phyloP scores from a whole-genome alignment of 2,329 filamentous ascomycete species.

The Neoarthrinium moseri region DNA sequence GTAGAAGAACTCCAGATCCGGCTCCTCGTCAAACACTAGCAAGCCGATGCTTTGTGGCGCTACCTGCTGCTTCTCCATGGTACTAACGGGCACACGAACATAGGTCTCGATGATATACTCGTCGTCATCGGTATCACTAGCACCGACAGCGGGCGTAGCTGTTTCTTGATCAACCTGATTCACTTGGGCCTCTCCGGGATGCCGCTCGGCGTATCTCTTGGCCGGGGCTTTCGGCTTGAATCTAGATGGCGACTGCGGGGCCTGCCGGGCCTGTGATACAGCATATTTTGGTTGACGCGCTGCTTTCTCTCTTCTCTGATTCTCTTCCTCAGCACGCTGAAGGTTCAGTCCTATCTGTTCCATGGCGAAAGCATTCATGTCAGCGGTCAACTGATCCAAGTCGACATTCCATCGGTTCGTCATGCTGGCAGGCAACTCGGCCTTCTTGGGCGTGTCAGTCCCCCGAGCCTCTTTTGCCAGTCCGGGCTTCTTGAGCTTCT shows the following conservation, averaged over 20 bases:
- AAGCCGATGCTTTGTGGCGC: slow-evolving; percentile 52
- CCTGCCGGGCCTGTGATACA: slow-evolving; percentile 6
- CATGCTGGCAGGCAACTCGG: slow-evolving; percentile 26
- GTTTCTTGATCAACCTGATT: slow-evolving; percentile 22
- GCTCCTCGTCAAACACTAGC: slow-evolving; percentile 55
- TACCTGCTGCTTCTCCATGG: slow-evolving; percentile 42
- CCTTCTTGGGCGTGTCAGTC: slow-evolving; percentile 16
- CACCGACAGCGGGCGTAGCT: slow-evolving; percentile 29
- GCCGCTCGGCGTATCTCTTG: slow-evolving; percentile 54
- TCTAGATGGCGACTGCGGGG: slow-evolving; percentile 28
- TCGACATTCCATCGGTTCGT: slow-evolving; percentile 37
- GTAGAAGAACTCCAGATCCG: slow-evolving; percentile 61
- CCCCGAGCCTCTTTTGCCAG: slow-evolving; percentile 22
- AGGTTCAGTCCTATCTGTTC: slow-evolving; percentile 56
- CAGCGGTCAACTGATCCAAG: slow-evolving; percentile 25
- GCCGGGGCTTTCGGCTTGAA: slow-evolving; percentile 57
- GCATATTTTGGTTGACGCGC: no score
- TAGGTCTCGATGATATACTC: slow-evolving; percentile 67
- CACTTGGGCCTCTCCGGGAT: slow-evolving; percentile 39
- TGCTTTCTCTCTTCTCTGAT: slow-evolving; percentile 21
- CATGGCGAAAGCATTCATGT: slow-evolving; percentile 49
- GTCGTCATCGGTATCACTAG: slow-evolving; percentile 46
- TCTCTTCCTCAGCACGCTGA: slow-evolving; percentile 43
- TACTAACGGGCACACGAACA: slow-evolving; percentile 55
- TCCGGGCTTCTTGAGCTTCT: slow-evolving; percentile 33